phyloP scores from a whole-genome alignment of 2,329 filamentous ascomycete genomes.

The Microcyclosporella mali region DNA sequence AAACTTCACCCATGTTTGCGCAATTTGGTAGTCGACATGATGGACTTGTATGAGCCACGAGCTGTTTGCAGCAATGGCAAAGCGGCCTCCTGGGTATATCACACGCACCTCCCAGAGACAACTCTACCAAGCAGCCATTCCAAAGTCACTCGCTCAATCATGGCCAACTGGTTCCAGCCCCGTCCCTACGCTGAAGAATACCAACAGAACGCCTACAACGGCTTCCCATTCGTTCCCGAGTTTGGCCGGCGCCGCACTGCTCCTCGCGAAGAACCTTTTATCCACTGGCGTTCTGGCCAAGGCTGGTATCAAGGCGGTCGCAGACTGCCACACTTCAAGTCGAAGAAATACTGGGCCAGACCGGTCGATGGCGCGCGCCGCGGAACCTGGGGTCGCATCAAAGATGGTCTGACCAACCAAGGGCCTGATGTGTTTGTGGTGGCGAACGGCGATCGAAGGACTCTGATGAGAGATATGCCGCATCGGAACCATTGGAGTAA shows the following conservation, averaged over 20 bases:
- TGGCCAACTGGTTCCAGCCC: slow-evolving; percentile 9
- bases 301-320: slow-evolving; percentile 24
- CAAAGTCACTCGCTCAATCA: too few relatives aligned
- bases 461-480: slow-evolving; percentile 35
- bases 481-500: slow-evolving; percentile 33
- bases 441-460: slow-evolving; percentile 33
- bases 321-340: slow-evolving; percentile 25
- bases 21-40: slow-evolving; percentile 1
- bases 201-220: slow-evolving; percentile 19
- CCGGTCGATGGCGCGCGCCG: slow-evolving; percentile 39
- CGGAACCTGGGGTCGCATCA: slow-evolving; percentile 35
- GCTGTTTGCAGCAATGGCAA: slow-evolving; percentile 1
- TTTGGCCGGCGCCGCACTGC: slow-evolving; percentile 20
- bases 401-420: slow-evolving; percentile 37
- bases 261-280: slow-evolving; percentile 25
- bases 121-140: too few relatives aligned
- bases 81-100: not conserved
- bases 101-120: too few relatives aligned
- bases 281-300: slow-evolving; percentile 15
- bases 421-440: slow-evolving; percentile 44
- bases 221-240: slow-evolving; percentile 22
- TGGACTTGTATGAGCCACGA: too few relatives aligned
- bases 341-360: slow-evolving; percentile 40
- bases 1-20: slow-evolving; percentile 4
- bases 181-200: slow-evolving; percentile 17